Base-by-base conservation (phyloP, 441 rosid species). In the California macrophylla region DNA sequence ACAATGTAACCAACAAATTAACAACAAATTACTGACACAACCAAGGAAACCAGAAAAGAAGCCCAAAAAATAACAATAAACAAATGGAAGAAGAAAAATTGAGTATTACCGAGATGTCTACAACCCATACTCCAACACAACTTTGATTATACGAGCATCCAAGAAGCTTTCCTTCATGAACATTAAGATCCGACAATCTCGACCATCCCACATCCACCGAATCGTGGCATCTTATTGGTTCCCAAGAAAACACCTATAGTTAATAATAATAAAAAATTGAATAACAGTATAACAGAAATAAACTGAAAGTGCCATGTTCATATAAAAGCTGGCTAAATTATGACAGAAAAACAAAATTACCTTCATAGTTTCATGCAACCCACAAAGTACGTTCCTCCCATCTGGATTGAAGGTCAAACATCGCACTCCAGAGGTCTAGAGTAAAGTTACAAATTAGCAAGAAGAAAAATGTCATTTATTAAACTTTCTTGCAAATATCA, bases 111-210 rank as follows among this genome's bases (percentile, higher is more conserved):
- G 90, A 85, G 80, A 90, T 87, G 80, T 92, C 98, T 29, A 87
- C 99, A 76, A 95, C 98, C 99, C 99, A 95, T 68, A 94, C 92
- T 74, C 98, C 99, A 23, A 94, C 99, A 74, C 99, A 90, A 70
- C 89, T 95, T 83, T 95, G 98, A 79, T 95, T 95, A 78, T 86
- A 86, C 13, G 99, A 95, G 84, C 99, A 95, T 72, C 96, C 98
- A 50, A 95, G 96, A 76, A 95, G 99, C 86, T 95, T 95, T 71
- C 96, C 99, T 80, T 92, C 97, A 40, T 92, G 92, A 74, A 92
- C 89, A 84, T 85, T 90, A 80, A 94, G 90, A 84, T 94, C 99
- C 3, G 92, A 87, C 84, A 92, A 80, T 79, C 76, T 92, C 66
- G 99, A 90, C 99, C 99, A 95, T 75, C 99, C 98, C 78, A 95